Base-by-base conservation (phyloP, 1,284 basidiomycete genomes). In the Leccinum solheimii region DNA sequence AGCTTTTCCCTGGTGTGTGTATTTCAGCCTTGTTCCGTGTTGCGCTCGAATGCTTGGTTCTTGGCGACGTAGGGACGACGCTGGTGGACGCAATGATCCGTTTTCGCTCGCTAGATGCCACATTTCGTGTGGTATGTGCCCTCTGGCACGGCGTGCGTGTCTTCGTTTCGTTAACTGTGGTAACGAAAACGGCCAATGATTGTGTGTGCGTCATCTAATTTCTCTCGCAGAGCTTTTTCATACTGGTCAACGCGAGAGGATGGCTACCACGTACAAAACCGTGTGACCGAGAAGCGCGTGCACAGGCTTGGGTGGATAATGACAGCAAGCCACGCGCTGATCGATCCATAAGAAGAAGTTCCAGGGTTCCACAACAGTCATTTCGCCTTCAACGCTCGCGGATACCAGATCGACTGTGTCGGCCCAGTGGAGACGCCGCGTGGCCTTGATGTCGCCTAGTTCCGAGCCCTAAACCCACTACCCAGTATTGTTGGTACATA, bases 331-430 rank as follows among this genome's bases (percentile, higher is more conserved):
- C 58, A 16, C 27, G n/a, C 56, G 32, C 36, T 36, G 45, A 60
- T 48, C 53, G 53, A 65, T 57, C 51, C 3, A 54, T 7, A 30
- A 60, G 57, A 59, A 34, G 57, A 5, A 60, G 55, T 34, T 16
- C 32, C 11, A 50, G 57, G 43, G 30, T 49, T 13, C 8, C 56
- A 23, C 62, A 49, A 52, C 68, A 55, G 58, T 30, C 62, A 8
- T 19, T 62, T 48, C 69, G 61, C 32, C 61, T 57, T 56, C 64
- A 63, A 50, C 62, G 65, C 36, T 72, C 70, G 6, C 71, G 70
- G 13, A 72, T 72, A 62, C 70, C 70, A 16, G 70, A 72, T 55
- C 64, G 70, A 61, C 70, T 72, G 21, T 72, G 70, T 51, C 65
- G 58, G 10, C 59, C 68, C 36, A 59, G 48, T 38, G 64, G 63